phyloP scores from a whole-genome alignment of 257 asterid species.

The Apocynum venetum region DNA sequence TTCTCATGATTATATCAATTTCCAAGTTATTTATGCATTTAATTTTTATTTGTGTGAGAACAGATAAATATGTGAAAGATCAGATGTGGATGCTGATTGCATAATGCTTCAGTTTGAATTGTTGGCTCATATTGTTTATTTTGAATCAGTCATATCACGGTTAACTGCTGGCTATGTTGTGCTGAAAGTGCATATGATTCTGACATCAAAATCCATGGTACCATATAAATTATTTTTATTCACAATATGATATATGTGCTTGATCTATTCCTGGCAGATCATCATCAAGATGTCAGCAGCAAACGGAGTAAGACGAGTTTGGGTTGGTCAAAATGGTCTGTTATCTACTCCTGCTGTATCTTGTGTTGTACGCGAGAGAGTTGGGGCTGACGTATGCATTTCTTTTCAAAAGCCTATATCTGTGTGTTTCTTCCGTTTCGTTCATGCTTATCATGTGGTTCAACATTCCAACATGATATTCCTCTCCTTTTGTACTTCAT shows the following conservation, averaged over 20 bases:
- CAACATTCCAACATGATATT: neutral
- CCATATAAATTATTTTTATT: neutral
- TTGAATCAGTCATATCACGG: neutral
- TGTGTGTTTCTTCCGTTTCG: constrained; percentile 8
- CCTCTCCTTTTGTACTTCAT: constrained; percentile 7
- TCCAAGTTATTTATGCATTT: neutral
- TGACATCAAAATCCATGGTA: neutral
- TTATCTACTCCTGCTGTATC: constrained; percentile 97
- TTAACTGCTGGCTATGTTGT: constrained; percentile 1
- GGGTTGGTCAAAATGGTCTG: constrained; percentile 96
- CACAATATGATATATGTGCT: neutral
- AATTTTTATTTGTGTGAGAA: too few species aligned
- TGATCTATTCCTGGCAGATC: constrained; percentile 45
- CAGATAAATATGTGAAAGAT: neutral
- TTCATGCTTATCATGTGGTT: neutral
- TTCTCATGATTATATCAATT: neutral
- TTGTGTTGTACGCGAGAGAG: constrained; percentile 84
- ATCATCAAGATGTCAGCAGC: constrained; percentile 96
- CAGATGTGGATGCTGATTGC: neutral
- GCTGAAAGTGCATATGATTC: neutral
- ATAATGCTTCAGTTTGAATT: constrained; percentile 1
- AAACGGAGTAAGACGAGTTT: constrained; percentile 87
- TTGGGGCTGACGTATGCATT: constrained; percentile 68
- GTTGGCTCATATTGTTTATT: neutral
- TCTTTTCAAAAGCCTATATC: constrained; percentile 16